phyloP scores from a whole-genome alignment of 176 grass and related monocot species.

The Lolium rigidum region DNA sequence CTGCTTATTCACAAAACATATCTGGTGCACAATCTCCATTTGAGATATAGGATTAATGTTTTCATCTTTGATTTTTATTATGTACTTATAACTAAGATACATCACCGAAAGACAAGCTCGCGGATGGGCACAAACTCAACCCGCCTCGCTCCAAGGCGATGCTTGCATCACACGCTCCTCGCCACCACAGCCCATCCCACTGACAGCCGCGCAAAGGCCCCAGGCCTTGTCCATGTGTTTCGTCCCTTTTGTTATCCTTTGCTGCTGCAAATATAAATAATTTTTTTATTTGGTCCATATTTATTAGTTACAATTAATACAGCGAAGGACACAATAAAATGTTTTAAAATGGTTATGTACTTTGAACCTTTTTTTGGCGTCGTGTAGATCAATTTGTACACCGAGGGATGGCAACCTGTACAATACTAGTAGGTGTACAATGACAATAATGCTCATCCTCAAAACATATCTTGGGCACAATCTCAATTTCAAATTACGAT shows the following conservation, averaged over 20 bases:
- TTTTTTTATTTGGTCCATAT: background rate
- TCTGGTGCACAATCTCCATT: too few species aligned
- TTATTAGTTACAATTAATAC: background rate
- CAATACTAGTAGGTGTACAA: too few species aligned
- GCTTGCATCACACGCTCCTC: conserved; percentile 29
- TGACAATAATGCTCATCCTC: too few species aligned
- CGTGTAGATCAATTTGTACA: background rate
- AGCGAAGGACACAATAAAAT: too few species aligned
- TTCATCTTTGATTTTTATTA: background rate
- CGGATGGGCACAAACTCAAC: too few species aligned
- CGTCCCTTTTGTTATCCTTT: too few species aligned
- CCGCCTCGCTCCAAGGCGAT: background rate
- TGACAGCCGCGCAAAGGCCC: background rate
- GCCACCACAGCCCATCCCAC: conserved; percentile 16
- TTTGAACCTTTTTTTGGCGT: background rate
- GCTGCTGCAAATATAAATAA: background rate
- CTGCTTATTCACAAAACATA: too few species aligned
- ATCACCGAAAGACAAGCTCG: background rate
- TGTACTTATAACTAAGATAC: background rate
- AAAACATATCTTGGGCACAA: too few species aligned
- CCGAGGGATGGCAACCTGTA: background rate
- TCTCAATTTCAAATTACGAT: too few species aligned
- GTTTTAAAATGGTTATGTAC: background rate
- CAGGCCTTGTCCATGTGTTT: too few species aligned
- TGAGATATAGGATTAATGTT: too few species aligned